A percentile compares a stretch with the other conserved stretches of the same genome.
phyloP scores from a whole-genome alignment of 225 moss, liverwort and hornwort genomes.

The Thuidium tamariscinum region DNA sequence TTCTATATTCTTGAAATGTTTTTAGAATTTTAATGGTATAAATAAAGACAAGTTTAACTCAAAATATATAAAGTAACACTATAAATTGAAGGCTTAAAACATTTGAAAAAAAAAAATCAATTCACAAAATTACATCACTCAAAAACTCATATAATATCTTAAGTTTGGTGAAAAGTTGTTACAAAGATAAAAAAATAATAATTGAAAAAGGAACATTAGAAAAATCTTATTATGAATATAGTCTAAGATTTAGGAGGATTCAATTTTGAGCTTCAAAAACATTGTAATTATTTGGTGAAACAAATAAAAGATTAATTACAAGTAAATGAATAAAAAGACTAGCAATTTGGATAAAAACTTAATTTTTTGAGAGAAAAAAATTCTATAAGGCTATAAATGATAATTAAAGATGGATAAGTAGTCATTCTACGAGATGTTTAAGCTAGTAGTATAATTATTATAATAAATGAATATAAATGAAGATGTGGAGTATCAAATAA shows the following conservation, averaged over 20 bases:
- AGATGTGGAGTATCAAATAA: not conserved
- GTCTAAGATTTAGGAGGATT: not conserved
- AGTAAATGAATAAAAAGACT: not conserved
- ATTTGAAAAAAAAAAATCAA: not conserved
- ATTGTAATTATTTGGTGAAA: rapidly evolving
- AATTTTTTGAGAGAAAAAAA: rapidly evolving
- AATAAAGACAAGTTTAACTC: not conserved
- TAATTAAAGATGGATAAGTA: rapidly evolving
- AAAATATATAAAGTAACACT: too few relatives aligned
- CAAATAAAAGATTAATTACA: not conserved
- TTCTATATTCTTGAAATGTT: not conserved
- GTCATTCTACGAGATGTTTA: not conserved
- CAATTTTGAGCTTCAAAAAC: not conserved
- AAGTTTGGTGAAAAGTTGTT: not conserved
- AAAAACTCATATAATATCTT: not conserved
- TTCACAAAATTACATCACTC: not conserved
- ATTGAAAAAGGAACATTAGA: rapidly evolving
- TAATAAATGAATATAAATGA: not conserved
- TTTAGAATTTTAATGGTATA: rapidly evolving
- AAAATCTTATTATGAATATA: rapidly evolving
- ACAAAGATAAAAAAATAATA: not conserved
- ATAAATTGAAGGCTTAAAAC: too few relatives aligned
- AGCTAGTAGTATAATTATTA: not conserved
- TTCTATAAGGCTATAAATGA: not conserved
- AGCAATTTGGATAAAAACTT: too few relatives aligned